These are phyloP conservation scores for Pseudogymnoascus sp. DNA, from an alignment of 2,329 filamentous ascomycete genomes.

Conservation along the genomic window DNA sequence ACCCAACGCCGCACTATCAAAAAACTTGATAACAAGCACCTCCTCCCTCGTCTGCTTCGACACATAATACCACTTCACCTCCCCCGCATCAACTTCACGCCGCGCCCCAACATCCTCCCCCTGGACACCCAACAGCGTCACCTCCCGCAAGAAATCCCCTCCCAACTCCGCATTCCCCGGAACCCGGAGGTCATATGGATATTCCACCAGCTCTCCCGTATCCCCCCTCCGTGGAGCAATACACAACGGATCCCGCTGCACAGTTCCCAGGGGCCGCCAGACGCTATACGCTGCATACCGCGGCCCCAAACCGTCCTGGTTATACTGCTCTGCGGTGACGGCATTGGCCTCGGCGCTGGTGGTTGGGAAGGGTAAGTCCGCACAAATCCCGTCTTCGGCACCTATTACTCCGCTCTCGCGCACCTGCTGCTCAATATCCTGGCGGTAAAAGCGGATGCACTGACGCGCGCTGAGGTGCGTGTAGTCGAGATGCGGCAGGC, in stretches of 20 bases:
- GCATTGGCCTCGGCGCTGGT: neutral
- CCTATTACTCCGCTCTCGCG: neutral
- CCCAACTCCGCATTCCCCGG: neutral
- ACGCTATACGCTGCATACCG: neutral
- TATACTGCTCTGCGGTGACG: neutral
- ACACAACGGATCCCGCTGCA: neutral
- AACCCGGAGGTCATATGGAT: neutral
- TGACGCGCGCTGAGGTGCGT: neutral
- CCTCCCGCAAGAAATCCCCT: slow-evolving; percentile 7
- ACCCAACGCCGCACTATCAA: slow-evolving; percentile 4
- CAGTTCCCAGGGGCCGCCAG: neutral
- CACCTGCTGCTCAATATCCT: neutral
- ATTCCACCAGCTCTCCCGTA: neutral
- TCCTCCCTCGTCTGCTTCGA: slow-evolving; percentile 6
- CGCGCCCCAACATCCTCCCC: neutral
- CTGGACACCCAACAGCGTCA: neutral
- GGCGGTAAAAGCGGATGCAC: neutral
- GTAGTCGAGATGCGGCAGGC: neutral
- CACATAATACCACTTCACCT: neutral
- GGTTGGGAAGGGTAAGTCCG: neutral
- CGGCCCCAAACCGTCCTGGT: neutral
- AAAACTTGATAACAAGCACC: slow-evolving; percentile 5
- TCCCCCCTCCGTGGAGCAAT: neutral
- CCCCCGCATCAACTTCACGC: neutral
- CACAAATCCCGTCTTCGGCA: neutral